Base-by-base conservation (phyloP, 2,329 filamentous ascomycete species). In the Geoglossum cookeanum region DNA sequence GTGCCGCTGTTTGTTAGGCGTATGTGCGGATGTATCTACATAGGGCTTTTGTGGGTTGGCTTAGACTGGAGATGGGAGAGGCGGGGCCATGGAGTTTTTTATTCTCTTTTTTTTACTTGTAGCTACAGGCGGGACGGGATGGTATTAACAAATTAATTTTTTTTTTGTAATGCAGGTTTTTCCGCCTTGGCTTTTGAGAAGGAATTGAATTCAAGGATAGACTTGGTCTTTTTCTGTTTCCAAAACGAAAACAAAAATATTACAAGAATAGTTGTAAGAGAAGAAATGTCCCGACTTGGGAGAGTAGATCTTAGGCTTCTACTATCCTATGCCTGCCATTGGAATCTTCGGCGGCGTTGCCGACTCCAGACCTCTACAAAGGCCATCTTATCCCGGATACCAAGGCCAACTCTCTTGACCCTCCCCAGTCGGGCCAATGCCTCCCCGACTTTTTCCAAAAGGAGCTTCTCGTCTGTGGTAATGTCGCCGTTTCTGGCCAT, bases 321-420 rank as follows among this genome's bases (percentile, higher is more conserved):
- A 13, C 13, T 51, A 3, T 22, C 13, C 29, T 32, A 27, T 11
- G 4, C 33, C 9, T 22, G 51, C 27, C 49, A 35, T 22, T 17
- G 35, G n/a, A 22, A 47, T 11, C 17, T 47, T 22, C 54, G 33
- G 7, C 17, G 13, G 3, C 29, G 15, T 42, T 35, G 57, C 30
- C 45, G 27, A 52, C 66, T 73, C 82, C 82, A 91, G 33, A 83
- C 81, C 57, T 83, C 77, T 32, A 94, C 76, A 69, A 98, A 98
- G 4, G 81, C 79, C 29, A 76, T 73, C 74, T 98, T 98, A 60
- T 97, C 88, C 64, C 77, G 74, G 57, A 94, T 75, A 0, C 87
- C 89, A 62, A 98, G 68, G 0, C 86, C 89, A 0, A 98, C 88
- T 58, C 91, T 78, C 74, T 94, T 94, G 44, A 92, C 90, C 60